Base-by-base conservation (phyloP, 2,329 filamentous ascomycete species). In the Colletotrichum karsti region DNA sequence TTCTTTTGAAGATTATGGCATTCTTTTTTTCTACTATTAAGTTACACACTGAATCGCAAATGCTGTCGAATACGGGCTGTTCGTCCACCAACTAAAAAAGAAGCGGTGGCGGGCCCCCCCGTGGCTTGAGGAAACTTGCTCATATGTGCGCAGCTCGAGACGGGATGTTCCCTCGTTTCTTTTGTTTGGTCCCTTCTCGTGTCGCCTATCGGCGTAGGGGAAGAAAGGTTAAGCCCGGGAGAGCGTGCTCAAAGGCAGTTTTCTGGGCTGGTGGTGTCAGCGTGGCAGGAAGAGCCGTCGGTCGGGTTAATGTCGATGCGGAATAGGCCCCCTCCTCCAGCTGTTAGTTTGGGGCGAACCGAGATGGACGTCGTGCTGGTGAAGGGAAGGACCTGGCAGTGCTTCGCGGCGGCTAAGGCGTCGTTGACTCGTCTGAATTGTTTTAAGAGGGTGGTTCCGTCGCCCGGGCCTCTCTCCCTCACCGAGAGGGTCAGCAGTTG, bases 111-210 rank as follows among this genome's bases (percentile, higher is more conserved):
- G 65, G 46, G 37, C 60, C n/a, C n/a, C n/a, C n/a, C 46, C 51
- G 65, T 68, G 65, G 60, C 65, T 55, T 28, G 37, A 67, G 39
- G 54, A 80, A 82, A 82, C 75, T 72, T 75, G 77, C 80, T 80
- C 81, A 82, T 81, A 80, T 73, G 73, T 78, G 79, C 80, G 79
- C 80, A 78, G 70, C 28, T 53, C n/a, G 39, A 54, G 54, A 68
- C 30, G 60, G 65, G 65, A 64, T 68, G 60, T 68, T 67, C 65
- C 65, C 60, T 59, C 39, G 42, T 28, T 44, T 20, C 13, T 33
- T 30, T 30, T 56, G 35, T 28, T 54, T 30, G 44, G 18, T 41
- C 4, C 26, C 18, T 35, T 35, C 33, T 35, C 33, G 2, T 51
- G 46, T 51, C 46, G 18, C n/a, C 39, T 58, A 53, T 68, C 60